Conservation (phyloP, 2,329 filamentous ascomycete genomes). For the Chaetomiaceae sp. region DNA sequence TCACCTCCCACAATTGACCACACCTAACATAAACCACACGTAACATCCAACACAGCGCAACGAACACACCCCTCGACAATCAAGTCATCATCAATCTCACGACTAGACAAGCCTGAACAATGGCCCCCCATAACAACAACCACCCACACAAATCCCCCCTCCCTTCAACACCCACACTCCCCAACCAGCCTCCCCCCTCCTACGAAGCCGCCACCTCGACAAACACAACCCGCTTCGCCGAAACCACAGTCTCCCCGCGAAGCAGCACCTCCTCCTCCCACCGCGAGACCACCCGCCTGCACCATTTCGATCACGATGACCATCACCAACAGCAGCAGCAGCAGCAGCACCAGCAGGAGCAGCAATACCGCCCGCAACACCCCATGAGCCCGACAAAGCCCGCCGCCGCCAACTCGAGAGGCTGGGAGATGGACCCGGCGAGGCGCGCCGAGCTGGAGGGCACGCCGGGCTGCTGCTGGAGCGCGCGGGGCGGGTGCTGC, state of each 20-base stretch:
- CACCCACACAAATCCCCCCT: neutral
- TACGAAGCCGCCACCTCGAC: constrained; percentile 5
- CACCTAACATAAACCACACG: too few species aligned
- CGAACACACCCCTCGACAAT: too few species aligned
- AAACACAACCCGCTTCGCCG: neutral
- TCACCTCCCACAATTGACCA: too few species aligned
- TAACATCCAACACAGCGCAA: too few species aligned
- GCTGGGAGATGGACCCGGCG: neutral
- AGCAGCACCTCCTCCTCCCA: neutral
- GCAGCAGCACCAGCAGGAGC: too few species aligned
- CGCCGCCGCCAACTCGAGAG: neutral
- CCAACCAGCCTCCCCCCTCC: constrained; percentile 3
- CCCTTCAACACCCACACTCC: neutral
- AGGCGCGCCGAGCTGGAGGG: neutral
- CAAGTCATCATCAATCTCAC: too few species aligned
- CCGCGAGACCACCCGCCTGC: neutral
- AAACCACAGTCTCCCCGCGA: neutral
- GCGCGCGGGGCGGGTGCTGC: constrained; percentile 20
- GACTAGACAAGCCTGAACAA: too few species aligned
- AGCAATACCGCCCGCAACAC: neutral
- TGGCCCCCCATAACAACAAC: too few species aligned
- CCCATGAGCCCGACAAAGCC: neutral
- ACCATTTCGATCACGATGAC: neutral
- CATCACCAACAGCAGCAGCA: neutral
- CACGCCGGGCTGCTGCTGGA: constrained; percentile 10